Evolutionary conservation across 768 basidiomycete genomes (phyloP).

Genomic region (Gymnopilus junonius): DNA sequence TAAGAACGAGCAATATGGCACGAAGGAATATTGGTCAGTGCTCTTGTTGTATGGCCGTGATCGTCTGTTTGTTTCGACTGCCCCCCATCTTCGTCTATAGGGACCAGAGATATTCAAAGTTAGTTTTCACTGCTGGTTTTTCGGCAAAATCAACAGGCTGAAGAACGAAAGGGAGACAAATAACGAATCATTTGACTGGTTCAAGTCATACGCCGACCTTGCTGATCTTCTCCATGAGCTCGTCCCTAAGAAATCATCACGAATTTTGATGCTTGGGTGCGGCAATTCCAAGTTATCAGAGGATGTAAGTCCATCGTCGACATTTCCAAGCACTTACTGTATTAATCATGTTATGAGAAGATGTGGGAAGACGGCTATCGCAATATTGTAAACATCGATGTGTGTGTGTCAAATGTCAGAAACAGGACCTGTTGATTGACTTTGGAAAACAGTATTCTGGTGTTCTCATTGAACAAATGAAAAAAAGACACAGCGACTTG

Average conservation of each 20-base stretch:
- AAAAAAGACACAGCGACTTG: slow-evolving; percentile 45
- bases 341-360: slow-evolving; percentile 34
- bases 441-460: slow-evolving; percentile 64
- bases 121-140: slow-evolving; percentile 24
- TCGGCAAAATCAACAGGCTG: slow-evolving; percentile 2
- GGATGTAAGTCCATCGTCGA: slow-evolving; percentile 54
- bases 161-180: slow-evolving; percentile 52
- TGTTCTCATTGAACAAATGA: slow-evolving; percentile 79
- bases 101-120: slow-evolving; percentile 76
- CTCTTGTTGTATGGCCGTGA: slow-evolving; percentile 19
- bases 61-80: neutral
- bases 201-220: slow-evolving; percentile 82
- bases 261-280: slow-evolving; percentile 82
- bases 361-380: slow-evolving; percentile 90
- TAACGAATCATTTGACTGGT: slow-evolving; percentile 81
- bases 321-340: neutral
- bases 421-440: neutral
- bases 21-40: slow-evolving; percentile 69
- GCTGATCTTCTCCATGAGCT: slow-evolving; percentile 60
- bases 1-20: slow-evolving; percentile 73
- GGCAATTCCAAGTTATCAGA: slow-evolving; percentile 84
- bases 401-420: slow-evolving; percentile 33
- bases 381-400: slow-evolving; percentile 81
- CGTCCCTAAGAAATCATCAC: slow-evolving; percentile 62
- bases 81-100: slow-evolving; percentile 37